A percentile compares a stretch with the other conserved stretches of the same genome.
phyloP scores from a whole-genome alignment of 148 eudicot genomes.

The Polygonum maritimum region DNA sequence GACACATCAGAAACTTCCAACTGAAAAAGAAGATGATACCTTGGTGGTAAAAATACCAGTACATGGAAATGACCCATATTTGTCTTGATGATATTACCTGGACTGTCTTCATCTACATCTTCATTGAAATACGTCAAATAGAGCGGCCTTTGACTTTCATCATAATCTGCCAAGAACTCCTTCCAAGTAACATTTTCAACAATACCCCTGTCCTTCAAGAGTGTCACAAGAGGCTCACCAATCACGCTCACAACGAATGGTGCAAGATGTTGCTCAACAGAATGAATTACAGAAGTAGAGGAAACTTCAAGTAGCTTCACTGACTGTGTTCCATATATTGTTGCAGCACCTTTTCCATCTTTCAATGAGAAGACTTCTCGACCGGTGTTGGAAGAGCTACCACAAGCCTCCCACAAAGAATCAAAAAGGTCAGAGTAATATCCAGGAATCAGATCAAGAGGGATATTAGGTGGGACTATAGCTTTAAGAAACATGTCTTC shows the following conservation, averaged over 20 bases:
- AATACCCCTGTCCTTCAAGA: constrained; percentile 55
- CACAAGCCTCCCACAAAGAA: constrained; percentile 96
- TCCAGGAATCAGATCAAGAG: constrained; percentile 25
- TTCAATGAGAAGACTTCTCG: constrained; percentile 67
- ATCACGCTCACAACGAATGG: constrained; percentile 74
- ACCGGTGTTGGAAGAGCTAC: constrained; percentile 58
- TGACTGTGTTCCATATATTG: constrained; percentile 76
- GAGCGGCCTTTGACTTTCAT: constrained; percentile 40
- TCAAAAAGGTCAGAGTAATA: constrained; percentile 57
- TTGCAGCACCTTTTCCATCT: constrained; percentile 72
- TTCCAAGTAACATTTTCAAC: constrained; percentile 46
- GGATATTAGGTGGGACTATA: constrained; percentile 43
- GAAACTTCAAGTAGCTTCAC: constrained; percentile 88
- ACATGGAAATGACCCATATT: constrained; percentile 63
- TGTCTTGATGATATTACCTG: constrained; percentile 29
- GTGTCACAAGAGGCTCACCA: constrained; percentile 60
- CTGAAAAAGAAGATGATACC: constrained; percentile 81
- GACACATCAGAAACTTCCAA: constrained; percentile 75
- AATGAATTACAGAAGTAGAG: constrained; percentile 40
- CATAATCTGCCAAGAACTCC: constrained; percentile 30
- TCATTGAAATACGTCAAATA: constrained; percentile 56
- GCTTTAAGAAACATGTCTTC: constrained; percentile 94
- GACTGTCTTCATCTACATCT: constrained; percentile 35
- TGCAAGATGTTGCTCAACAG: constrained; percentile 53
- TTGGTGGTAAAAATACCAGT: constrained; percentile 87